Base-by-base conservation (phyloP, 352 stramenopile genomes). In the Phytopythium mirpurense region DNA sequence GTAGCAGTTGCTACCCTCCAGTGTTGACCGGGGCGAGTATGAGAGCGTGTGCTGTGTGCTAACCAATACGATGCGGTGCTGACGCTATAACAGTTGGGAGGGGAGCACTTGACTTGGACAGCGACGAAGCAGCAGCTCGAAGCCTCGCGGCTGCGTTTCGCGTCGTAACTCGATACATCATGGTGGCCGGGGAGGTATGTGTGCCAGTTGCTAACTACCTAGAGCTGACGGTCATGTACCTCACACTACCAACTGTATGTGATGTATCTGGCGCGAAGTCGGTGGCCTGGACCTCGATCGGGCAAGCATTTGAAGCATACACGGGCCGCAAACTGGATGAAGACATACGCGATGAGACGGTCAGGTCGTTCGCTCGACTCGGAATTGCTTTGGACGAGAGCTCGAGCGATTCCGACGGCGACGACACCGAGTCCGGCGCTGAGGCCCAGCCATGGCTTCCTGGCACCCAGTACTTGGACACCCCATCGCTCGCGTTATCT, bases 281-380 rank as follows among this genome's bases (percentile, higher is more conserved):
- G 1, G 36, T 54, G 19, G 34, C 48, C 7, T 16, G 31, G 7
- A 3, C 21, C 10, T n/a, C 36, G 9, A 50, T 78, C 34, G 32
- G 56, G 19, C 18, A 63, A 46, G 31, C 43, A 5, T 78, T 78
- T 26, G 59, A 65, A 21, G 44, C 26, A 2, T 78, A 78, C 52
- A 78, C 65, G 12, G 49, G 57, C 21, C 60, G 63, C 21, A 11
- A 19, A 9, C 36, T 70, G 18, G 43, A 59, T n/a, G 35, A 65
- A 32, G 27, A 38, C 10, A 47, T 49, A 5, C 54, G 65, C n/a
- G 47, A 43, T n/a, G 21, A 3, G 0, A 12, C 45, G 21, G 2
- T 26, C 1, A 21, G 24, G 0, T 16, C 18, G 21, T 45, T 36
- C 36, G 16, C 15, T 5, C 23, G 14, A 3, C 35, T 54, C 9